Percentiles rank a stretch among this genome's conserved stretches.
Evolutionary conservation across 1,284 basidiomycete species (phyloP).

Genomic region (Ceratobasidium sp.): DNA sequence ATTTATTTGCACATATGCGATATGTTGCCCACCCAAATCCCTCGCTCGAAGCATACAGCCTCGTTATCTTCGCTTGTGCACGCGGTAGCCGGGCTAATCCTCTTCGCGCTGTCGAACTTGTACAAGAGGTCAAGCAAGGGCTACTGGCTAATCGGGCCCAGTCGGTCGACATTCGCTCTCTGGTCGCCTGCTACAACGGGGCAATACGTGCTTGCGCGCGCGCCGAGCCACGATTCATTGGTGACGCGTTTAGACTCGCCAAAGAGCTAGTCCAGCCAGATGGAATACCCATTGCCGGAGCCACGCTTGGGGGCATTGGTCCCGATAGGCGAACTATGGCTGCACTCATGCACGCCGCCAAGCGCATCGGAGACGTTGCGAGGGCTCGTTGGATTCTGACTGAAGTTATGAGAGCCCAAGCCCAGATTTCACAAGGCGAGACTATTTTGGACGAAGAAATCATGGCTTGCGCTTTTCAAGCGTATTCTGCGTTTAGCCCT

Average conservation of each 20-base stretch:
- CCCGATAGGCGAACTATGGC: constrained; percentile 78
- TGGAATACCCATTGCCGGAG: constrained; percentile 49
- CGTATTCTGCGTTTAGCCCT: constrained; percentile 82
- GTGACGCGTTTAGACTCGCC: constrained; percentile 79
- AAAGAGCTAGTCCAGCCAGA: constrained; percentile 81
- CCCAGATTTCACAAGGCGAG: constrained; percentile 44
- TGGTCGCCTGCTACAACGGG: constrained; percentile 66
- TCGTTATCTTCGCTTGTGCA: constrained; percentile 90
- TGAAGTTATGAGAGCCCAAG: constrained; percentile 68
- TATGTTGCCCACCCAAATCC: constrained; percentile 89
- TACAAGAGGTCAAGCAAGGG: constrained; percentile 72
- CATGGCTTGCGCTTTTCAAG: constrained; percentile 85
- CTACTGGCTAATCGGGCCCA: constrained; percentile 55
- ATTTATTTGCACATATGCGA: constrained; percentile 94
- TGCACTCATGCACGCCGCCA: constrained; percentile 88
- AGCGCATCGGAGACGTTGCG: constrained; percentile 81
- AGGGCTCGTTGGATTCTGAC: constrained; percentile 90
- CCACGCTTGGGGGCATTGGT: constrained; percentile 56
- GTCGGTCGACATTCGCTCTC: constrained; percentile 56
- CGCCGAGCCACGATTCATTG: constrained; percentile 66
- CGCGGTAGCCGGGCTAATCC: constrained; percentile 68
- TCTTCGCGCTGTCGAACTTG: constrained; percentile 91
- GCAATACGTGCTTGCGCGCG: constrained; percentile 77
- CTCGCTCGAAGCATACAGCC: constrained; percentile 73
- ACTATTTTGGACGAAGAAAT: constrained; percentile 67